Percentiles rank a stretch among this genome's conserved stretches.
Evolutionary conservation across 805 yeast species (phyloP).

Genomic region (Ogataea pignaliae): DNA sequence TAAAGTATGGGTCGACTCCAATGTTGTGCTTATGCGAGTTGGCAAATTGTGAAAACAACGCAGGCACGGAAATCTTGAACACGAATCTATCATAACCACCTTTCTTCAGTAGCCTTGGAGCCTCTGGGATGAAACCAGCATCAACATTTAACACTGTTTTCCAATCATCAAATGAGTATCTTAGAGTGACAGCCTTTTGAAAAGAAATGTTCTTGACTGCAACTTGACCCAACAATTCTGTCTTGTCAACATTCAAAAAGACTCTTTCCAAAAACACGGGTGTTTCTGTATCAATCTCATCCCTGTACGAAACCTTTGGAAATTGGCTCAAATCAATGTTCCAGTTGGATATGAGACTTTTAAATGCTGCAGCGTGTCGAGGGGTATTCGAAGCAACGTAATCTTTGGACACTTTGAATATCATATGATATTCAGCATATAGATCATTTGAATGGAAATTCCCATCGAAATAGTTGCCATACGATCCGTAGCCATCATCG

Average conservation of each 20-base stretch:
- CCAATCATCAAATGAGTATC: conserved; percentile 82
- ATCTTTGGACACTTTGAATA: conserved; percentile 16
- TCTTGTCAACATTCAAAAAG: conserved; percentile 54
- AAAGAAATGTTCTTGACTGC: conserved; percentile 74
- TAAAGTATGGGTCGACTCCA: conserved; percentile 18
- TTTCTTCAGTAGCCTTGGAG: conserved; percentile 43
- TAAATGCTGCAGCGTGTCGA: conserved; percentile 16
- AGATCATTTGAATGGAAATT: conserved; percentile 5
- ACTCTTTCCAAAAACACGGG: conserved; percentile 63
- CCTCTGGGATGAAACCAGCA: conserved; percentile 55
- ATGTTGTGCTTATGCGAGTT: conserved; percentile 20
- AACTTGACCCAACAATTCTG: conserved; percentile 62
- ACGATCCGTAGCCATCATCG: conserved; percentile 27
- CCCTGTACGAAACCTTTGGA: conserved; percentile 40
- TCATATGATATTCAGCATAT: conserved; percentile 8
- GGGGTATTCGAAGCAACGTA: conserved; percentile 11
- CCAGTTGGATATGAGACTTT: conserved; percentile 35
- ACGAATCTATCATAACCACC: conserved; percentile 66
- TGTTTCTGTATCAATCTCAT: conserved; percentile 36
- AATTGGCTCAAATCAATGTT: conserved; percentile 38
- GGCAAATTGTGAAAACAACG: conserved; percentile 30
- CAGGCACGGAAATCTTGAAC: conserved; percentile 53
- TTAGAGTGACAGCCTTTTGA: conserved; percentile 60
- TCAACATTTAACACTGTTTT: conserved; percentile 63
- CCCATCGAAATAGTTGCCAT: conserved; percentile 11